Base-by-base conservation (phyloP, 306 rosid genomes). In the Lablab purpureus region DNA sequence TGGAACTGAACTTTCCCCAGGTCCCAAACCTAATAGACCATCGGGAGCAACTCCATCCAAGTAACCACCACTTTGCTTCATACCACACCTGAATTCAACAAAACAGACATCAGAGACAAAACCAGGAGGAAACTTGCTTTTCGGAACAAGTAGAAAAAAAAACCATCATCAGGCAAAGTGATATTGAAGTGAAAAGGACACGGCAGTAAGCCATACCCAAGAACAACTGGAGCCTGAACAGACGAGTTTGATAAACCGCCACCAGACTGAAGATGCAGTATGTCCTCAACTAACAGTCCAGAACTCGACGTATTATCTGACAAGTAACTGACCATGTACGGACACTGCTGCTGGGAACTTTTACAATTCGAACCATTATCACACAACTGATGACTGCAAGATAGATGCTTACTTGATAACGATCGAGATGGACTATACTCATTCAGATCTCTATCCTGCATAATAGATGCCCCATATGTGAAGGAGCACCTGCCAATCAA, bases 401-500 rank as follows among this genome's bases (percentile, higher is more conserved):
- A 71, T 58, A 92, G 51, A 72, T 81, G 92, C 85, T 95, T 88
- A 88, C 99, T 91, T 77, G 97, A 85, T 78, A 67, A 87, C 37
- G 99, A 95, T 46, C 79, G 82, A 78, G 98, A 84, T 6, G 99
- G 92, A 80, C 89, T 85, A 88, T 88, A 95, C 88, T 95, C 94
- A 40, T 88, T 90, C 79, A 95, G 81, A 85, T 95, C 99, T 87
- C 89, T 92, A 87, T 91, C 99, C 99, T 95, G 99, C 99, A 95
- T 90, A 88, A 91, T 91, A 91, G 86, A 94, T 88, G 92, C 98
- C 97, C 98, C 97, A 86, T 80, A 83, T 71, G 87, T 71, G 88
- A 90, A 88, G 98, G 98, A 92, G 97, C 97, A 87, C 98, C 98
- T 95, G 99, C 98, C 92, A 95, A 95, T 95, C 98, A 95, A 90